Conservation (phyloP, 257 asterid species). For the Solanum lycopersicoides region DNA sequence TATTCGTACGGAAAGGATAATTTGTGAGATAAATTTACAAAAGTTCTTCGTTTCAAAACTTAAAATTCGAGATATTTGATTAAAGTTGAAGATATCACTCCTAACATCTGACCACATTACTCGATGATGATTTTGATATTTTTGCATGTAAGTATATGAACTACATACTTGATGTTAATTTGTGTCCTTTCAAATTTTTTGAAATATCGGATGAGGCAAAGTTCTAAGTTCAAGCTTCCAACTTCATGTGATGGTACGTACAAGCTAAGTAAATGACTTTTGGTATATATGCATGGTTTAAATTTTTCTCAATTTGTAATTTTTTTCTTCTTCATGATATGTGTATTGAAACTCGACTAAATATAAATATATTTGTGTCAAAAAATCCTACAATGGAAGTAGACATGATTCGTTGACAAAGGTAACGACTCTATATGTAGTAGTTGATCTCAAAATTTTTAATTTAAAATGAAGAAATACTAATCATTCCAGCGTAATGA, state of each 20-base stretch:
- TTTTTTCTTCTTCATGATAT: no score
- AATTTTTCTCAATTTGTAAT: no score
- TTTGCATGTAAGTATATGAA: background rate
- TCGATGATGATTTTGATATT: background rate
- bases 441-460: background rate
- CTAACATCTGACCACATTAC: background rate
- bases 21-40: background rate
- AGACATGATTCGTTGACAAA: background rate
- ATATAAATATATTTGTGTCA: no score
- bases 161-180: background rate
- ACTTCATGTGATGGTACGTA: background rate
- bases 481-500: no score
- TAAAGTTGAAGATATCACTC: accelerated
- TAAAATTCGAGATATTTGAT: background rate
- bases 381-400: background rate
- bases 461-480: no score
- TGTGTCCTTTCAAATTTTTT: background rate
- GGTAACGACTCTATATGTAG: no score
- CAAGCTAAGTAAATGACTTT: background rate
- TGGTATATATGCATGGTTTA: background rate
- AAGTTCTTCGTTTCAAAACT: background rate
- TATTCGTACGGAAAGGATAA: accelerated
- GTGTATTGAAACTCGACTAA: no score
- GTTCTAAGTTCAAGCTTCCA: background rate
- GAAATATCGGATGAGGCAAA: background rate